phyloP scores from a whole-genome alignment of 495 filamentous ascomycete species.

The Terfezia boudieri region DNA sequence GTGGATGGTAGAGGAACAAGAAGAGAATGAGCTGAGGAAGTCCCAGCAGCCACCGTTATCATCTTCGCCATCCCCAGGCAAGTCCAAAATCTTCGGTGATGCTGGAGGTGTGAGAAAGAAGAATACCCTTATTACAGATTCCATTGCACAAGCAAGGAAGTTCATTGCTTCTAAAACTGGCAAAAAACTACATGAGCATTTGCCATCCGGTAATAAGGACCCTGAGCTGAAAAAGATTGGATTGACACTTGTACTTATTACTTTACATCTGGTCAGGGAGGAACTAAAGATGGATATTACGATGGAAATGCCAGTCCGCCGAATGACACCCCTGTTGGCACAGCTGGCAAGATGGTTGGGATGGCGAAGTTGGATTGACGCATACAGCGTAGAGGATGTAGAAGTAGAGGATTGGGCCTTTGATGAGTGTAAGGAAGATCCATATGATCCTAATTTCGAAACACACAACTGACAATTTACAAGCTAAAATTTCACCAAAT shows the following conservation, averaged over 20 bases:
- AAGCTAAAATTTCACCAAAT: constrained; percentile 24
- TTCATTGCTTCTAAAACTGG: constrained; percentile 38
- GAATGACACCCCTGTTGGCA: constrained; percentile 48
- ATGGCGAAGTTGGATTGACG: constrained; percentile 49
- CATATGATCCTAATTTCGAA: too few relatives aligned
- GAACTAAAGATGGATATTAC: constrained; percentile 66
- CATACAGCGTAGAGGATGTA: constrained; percentile 50
- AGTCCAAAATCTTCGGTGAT: background rate
- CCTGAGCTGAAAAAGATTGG: constrained; percentile 11
- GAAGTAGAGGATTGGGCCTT: constrained; percentile 38
- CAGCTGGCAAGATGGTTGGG: constrained; percentile 71
- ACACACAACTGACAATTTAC: background rate
- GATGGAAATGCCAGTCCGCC: constrained; percentile 27
- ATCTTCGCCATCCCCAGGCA: background rate
- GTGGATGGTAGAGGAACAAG: constrained; percentile 39
- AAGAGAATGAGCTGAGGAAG: constrained; percentile 20
- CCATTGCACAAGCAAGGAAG: constrained; percentile 23
- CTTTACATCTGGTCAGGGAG: constrained; percentile 65
- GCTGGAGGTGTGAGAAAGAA: constrained; percentile 5
- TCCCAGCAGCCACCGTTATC: background rate
- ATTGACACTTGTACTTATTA: constrained; percentile 41
- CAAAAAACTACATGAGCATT: constrained; percentile 11
- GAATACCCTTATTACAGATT: constrained; percentile 17
- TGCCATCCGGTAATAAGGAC: constrained; percentile 1
- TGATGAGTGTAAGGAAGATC: constrained; percentile 25